A percentile compares a stretch with the other conserved stretches of the same genome.
phyloP scores from a whole-genome alignment of 768 basidiomycete genomes.

The Tylopilus sp. region DNA sequence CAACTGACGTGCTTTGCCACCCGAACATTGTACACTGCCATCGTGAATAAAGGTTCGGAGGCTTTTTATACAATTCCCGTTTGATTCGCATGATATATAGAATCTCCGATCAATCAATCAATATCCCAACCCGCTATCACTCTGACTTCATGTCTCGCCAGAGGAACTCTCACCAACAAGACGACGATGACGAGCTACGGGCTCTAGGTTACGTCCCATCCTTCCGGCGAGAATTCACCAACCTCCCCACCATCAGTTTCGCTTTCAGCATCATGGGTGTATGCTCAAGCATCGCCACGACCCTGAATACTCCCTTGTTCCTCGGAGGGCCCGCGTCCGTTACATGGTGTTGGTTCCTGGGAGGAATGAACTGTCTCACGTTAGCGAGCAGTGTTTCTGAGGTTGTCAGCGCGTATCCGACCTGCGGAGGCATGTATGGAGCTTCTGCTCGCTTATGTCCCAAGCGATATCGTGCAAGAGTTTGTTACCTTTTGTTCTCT shows the following conservation, averaged over 20 bases:
- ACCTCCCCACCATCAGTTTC: constrained; percentile 34
- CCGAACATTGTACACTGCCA: no score
- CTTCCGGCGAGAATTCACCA: constrained; percentile 44
- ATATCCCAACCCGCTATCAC: no score
- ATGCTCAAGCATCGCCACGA: constrained; percentile 36
- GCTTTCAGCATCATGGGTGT: constrained; percentile 36
- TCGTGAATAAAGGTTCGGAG: no score
- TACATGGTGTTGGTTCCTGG: constrained; percentile 38
- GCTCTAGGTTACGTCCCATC: constrained; percentile 31
- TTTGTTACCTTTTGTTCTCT: constrained; percentile 24
- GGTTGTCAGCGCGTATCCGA: constrained; percentile 32
- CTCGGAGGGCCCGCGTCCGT: constrained; percentile 36
- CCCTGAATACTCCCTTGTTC: constrained; percentile 37
- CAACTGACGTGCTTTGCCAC: no score
- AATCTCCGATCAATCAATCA: no score
- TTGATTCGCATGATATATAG: no score
- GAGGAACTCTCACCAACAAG: neutral
- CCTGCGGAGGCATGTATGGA: constrained; percentile 49
- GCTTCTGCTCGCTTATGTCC: constrained; percentile 76
- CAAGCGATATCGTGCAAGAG: constrained; percentile 58
- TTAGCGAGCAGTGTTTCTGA: constrained; percentile 31
- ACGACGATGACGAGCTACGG: constrained; percentile 21
- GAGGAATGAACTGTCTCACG: constrained; percentile 26
- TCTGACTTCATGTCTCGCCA: constrained; percentile 5
- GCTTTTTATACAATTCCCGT: no score